Base-by-base conservation (phyloP, 495 filamentous ascomycete genomes). In the Aspergillus ellipticus region DNA sequence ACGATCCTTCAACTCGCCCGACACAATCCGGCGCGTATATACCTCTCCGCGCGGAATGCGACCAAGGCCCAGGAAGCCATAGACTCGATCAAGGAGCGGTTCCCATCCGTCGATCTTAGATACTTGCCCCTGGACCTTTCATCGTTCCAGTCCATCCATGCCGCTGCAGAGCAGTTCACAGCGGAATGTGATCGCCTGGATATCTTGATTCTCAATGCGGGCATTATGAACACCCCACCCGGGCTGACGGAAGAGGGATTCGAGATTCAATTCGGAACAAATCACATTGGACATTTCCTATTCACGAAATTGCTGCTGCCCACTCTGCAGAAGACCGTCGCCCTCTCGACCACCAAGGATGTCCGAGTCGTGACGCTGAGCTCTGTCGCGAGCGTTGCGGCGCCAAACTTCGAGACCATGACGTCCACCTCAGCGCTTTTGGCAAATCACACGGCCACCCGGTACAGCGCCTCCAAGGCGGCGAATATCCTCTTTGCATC, bases 201-300 rank as follows among this genome's bases (percentile, higher is more conserved):
- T 55, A 65, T 84, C 24, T 70, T 93, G 2, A 74, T 90, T 31
- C 81, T 83, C 68, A 92, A 90, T 59, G 87, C 88, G 3, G 87
- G 86, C 33, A 78, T 88, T 56, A 85, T 89, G 82, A 82, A 72
- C 0, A 55, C 76, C 6, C 73, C 79, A 0, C 71, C 64, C 7
- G 61, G 63, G 0, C 57, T 70, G 1, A 85, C 85, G 0, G 63
- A 73, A 4, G 83, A 89, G 19, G 85, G 86, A n/a, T 85, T 83
- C 63, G 86, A 91, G 62, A 74, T 84, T 28, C 84, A 88, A 53
- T 83, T 90, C 55, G 85, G 82, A n/a, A 84, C 82, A 4, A 92
- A 91, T 62, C 81, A 91, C 64, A 66, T 90, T 53, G 84, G 81
- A 5, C 86, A 89, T 59, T 83, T 82, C 37, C 75, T 89, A 7